These are phyloP conservation scores for Iris macrosiphon DNA, from an alignment of 106 monocot species.

Conservation along the genomic window DNA sequence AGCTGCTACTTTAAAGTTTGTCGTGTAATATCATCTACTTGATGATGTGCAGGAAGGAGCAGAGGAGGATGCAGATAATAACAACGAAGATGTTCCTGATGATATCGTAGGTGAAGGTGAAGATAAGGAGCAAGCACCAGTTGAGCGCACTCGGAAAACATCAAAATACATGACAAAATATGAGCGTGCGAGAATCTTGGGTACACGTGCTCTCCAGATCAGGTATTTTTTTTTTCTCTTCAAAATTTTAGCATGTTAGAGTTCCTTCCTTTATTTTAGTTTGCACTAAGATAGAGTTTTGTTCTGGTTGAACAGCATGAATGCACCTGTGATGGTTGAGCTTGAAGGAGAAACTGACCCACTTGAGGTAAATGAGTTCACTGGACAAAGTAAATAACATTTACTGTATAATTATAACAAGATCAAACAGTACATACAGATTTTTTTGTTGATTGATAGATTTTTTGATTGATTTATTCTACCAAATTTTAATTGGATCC, in stretches of 20 bases:
- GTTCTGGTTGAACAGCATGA: constrained; percentile 50
- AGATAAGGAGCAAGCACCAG: constrained; percentile 42
- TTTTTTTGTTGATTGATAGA: too few relatives aligned
- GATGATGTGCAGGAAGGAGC: constrained; percentile 64
- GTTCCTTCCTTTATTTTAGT: too few relatives aligned
- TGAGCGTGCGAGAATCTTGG: constrained; percentile 73
- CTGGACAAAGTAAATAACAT: too few relatives aligned
- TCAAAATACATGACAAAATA: constrained; percentile 85
- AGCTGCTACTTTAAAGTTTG: background rate
- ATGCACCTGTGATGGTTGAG: constrained; percentile 86
- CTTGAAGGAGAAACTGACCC: constrained; percentile 82
- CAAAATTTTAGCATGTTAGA: too few relatives aligned
- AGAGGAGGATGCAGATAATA: constrained; percentile 63
- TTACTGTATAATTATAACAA: too few relatives aligned
- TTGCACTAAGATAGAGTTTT: too few relatives aligned
- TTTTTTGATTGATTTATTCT: too few relatives aligned
- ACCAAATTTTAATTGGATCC: too few relatives aligned
- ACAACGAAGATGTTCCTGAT: constrained; percentile 74
- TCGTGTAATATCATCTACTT: background rate
- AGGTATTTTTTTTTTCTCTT: constrained; percentile 21
- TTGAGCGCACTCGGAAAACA: constrained; percentile 49
- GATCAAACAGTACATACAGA: too few relatives aligned
- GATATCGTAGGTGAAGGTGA: constrained; percentile 43
- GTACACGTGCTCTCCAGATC: constrained; percentile 75
- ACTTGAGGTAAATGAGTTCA: constrained; percentile 31